Percentiles rank a stretch among this genome's conserved stretches.
Conservation (phyloP, 2,329 filamentous ascomycete species). For the Pseudogymnoascus sp. region DNA sequence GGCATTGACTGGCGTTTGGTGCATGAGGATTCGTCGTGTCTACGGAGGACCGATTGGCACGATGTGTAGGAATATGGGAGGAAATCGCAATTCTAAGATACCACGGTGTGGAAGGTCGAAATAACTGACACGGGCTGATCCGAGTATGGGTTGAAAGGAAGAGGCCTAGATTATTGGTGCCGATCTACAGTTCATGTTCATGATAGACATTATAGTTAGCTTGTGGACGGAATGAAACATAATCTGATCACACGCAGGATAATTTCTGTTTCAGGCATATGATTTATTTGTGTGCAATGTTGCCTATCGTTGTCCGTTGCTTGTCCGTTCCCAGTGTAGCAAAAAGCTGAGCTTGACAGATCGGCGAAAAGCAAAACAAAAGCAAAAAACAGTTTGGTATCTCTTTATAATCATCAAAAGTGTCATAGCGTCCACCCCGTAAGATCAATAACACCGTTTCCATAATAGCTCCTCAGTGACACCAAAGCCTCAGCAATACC, state of each 20-base stretch:
- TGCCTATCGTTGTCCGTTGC: not conserved
- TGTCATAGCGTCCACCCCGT: not conserved
- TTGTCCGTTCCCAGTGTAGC: not conserved
- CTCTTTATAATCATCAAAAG: slow-evolving; percentile 2
- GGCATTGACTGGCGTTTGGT: slow-evolving; percentile 3
- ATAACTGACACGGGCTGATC: not conserved
- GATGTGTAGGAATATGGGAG: slow-evolving; percentile 1
- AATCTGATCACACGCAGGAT: not conserved
- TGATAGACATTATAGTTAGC: not conserved
- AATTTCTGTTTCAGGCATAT: not conserved
- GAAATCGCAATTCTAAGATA: slow-evolving; percentile 7
- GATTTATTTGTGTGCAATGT: not conserved
- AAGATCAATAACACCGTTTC: not conserved
- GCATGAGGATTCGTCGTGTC: not conserved
- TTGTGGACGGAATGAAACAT: not conserved
- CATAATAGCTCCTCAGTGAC: not conserved
- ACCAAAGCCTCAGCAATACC: not conserved
- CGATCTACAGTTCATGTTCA: not conserved
- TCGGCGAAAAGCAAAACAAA: not conserved
- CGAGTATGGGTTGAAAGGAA: not conserved
- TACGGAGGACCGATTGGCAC: not conserved
- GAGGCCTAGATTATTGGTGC: not conserved
- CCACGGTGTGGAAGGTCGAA: not conserved
- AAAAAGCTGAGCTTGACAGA: not conserved
- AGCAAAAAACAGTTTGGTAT: not conserved